Evolutionary conservation across 495 filamentous ascomycete species (phyloP).

Genomic region (Neurospora pannonica): DNA sequence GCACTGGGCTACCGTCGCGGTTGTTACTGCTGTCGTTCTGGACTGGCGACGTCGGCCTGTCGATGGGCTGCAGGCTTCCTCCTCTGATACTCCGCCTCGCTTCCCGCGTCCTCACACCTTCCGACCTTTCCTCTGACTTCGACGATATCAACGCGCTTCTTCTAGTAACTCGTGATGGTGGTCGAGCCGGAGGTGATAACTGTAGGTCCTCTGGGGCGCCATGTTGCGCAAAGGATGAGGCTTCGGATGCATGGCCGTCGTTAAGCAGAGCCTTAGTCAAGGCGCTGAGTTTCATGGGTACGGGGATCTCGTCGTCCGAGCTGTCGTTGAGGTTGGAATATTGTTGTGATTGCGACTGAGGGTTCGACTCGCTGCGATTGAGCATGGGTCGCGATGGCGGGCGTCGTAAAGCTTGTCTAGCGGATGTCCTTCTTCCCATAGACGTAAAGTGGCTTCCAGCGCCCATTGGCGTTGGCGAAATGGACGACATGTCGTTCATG

Average conservation of each 20-base stretch:
- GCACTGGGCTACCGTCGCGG: constrained; percentile 29
- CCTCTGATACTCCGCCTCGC: constrained; percentile 29
- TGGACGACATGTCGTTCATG: constrained; percentile 21
- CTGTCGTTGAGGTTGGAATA: constrained; percentile 45
- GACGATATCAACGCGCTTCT: constrained; percentile 27
- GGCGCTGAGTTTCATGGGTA: constrained; percentile 71
- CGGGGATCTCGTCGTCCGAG: constrained; percentile 63
- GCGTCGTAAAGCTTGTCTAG: constrained; percentile 34
- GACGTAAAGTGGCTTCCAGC: constrained; percentile 25
- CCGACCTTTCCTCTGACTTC: constrained; percentile 8
- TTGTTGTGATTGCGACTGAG: constrained; percentile 15
- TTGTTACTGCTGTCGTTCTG: constrained; percentile 10
- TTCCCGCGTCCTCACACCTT: constrained; percentile 14
- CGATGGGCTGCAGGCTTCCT: constrained; percentile 25
- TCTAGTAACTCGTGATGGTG: constrained; percentile 42
- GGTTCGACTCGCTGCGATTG: constrained; percentile 30
- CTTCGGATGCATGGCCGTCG: constrained; percentile 39
- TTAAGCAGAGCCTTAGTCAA: constrained; percentile 67
- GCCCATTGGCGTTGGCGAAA: constrained; percentile 28
- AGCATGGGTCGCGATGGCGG: constrained; percentile 23
- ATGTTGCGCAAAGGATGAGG: constrained; percentile 1
- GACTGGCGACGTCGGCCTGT: constrained; percentile 28
- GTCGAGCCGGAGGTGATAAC: constrained; percentile 40
- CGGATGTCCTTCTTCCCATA: constrained; percentile 29
- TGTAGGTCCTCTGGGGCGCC: constrained; percentile 42